Evolutionary conservation across 2,329 filamentous ascomycete species (phyloP).

Genomic region (Phialophora tarda): DNA sequence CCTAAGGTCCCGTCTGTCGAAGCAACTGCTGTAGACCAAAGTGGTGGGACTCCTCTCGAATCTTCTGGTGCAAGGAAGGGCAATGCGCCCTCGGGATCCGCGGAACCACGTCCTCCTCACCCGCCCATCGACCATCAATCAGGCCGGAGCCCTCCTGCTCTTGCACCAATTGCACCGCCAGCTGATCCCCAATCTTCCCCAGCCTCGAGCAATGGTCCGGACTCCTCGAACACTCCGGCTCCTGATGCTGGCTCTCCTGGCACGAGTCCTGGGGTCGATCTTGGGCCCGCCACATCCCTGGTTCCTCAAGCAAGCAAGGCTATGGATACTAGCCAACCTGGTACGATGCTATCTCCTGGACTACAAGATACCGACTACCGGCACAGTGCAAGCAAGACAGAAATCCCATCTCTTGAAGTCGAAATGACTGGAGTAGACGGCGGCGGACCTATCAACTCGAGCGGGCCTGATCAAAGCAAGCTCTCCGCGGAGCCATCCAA

Average conservation of each 20-base stretch:
- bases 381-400: background rate
- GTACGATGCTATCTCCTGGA: conserved; percentile 13
- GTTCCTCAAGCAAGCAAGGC: conserved; percentile 24
- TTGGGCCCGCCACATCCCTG: conserved; percentile 17
- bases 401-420: conserved; percentile 16
- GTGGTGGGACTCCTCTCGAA: background rate
- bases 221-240: conserved; percentile 74
- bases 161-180: conserved; percentile 14
- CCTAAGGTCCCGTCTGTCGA: conserved; percentile 4
- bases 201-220: conserved; percentile 70
- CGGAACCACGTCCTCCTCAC: conserved; percentile 4
- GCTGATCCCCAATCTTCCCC: conserved; percentile 54
- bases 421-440: conserved; percentile 23
- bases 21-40: background rate
- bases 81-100: background rate
- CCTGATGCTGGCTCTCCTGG: conserved; percentile 72
- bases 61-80: background rate
- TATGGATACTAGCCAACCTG: conserved; percentile 21
- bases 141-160: conserved; percentile 22
- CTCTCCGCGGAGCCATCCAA: conserved; percentile 8
- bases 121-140: conserved; percentile 4
- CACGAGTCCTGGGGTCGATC: conserved; percentile 74
- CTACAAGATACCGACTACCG: background rate
- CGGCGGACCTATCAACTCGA: background rate
- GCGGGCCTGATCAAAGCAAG: conserved; percentile 8